These are phyloP conservation scores for Oryza rufipogon DNA, from an alignment of 176 grass and related monocot genomes.

Conservation along the genomic window DNA sequence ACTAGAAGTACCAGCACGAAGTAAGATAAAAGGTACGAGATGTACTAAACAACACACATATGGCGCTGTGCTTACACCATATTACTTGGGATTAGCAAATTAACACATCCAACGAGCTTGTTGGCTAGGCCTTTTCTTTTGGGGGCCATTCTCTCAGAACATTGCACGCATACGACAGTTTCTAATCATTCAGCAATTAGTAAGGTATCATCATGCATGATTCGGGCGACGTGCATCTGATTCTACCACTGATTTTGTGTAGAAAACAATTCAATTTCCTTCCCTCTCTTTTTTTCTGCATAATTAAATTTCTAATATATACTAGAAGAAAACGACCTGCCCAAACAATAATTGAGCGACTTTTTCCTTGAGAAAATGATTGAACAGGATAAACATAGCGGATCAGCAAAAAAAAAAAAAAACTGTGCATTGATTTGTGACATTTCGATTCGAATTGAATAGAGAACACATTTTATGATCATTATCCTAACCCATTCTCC, in stretches of 20 bases:
- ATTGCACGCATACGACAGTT: not conserved
- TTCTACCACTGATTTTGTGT: not conserved
- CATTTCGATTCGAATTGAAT: not conserved
- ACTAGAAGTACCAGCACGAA: not conserved
- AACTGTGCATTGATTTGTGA: not conserved
- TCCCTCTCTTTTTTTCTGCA: not conserved
- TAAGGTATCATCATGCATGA: not conserved
- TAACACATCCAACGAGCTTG: not conserved
- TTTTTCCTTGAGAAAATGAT: not conserved
- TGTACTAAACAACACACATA: not conserved
- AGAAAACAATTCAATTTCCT: not conserved
- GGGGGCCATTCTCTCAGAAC: not conserved
- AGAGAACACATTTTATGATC: not conserved
- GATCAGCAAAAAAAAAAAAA: not conserved
- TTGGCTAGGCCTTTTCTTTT: not conserved
- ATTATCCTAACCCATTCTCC: not conserved
- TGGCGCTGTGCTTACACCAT: not conserved
- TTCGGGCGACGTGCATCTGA: constrained; percentile 12
- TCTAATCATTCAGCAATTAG: constrained; percentile 31
- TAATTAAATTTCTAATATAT: not conserved
- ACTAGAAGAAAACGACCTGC: not conserved
- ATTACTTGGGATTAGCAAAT: constrained; percentile 8
- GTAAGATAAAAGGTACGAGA: not conserved
- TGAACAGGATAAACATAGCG: not conserved
- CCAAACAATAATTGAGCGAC: not conserved